These are phyloP conservation scores for Penicillium fimorum DNA, from an alignment of 495 filamentous ascomycete genomes.

Conservation along the genomic window DNA sequence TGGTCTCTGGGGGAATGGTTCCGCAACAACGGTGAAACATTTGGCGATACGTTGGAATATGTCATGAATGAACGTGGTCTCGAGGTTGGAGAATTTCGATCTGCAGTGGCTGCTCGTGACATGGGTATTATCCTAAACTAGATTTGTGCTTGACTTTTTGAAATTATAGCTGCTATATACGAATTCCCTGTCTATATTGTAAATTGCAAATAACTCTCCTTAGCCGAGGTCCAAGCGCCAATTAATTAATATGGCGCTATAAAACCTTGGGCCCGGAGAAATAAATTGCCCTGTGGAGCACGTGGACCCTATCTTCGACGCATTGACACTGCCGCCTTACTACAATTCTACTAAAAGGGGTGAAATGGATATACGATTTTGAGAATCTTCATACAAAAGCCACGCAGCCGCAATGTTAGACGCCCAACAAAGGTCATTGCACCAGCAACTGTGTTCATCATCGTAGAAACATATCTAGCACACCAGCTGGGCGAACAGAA, in stretches of 20 bases:
- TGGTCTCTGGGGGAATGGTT: slow-evolving; percentile 58
- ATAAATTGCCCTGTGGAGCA: slow-evolving; percentile 11
- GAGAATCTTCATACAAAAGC: slow-evolving; percentile 24
- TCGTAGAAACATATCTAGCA: slow-evolving; percentile 20
- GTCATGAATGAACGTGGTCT: slow-evolving; percentile 47
- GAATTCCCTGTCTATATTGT: not conserved
- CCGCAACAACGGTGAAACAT: slow-evolving; percentile 62
- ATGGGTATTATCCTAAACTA: slow-evolving; percentile 29
- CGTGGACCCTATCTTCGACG: not conserved
- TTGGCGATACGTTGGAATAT: slow-evolving; percentile 47
- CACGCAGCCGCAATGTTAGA: slow-evolving; percentile 23
- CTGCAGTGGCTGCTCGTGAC: slow-evolving; percentile 29
- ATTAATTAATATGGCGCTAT: not conserved
- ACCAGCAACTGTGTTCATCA: slow-evolving; percentile 23
- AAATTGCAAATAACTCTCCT: too few relatives aligned
- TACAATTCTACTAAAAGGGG: not conserved
- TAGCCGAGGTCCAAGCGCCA: too few relatives aligned
- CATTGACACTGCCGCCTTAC: not conserved
- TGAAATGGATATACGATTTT: slow-evolving; percentile 21
- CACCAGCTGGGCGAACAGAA: slow-evolving; percentile 21
- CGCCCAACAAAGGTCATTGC: slow-evolving; percentile 28
- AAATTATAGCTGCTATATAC: not conserved
- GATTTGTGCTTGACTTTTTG: not conserved
- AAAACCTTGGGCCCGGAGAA: slow-evolving; percentile 4
- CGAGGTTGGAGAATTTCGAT: slow-evolving; percentile 31